These are phyloP conservation scores for Stephania japonica DNA, from an alignment of 164 flowering plant species.

Conservation along the genomic window DNA sequence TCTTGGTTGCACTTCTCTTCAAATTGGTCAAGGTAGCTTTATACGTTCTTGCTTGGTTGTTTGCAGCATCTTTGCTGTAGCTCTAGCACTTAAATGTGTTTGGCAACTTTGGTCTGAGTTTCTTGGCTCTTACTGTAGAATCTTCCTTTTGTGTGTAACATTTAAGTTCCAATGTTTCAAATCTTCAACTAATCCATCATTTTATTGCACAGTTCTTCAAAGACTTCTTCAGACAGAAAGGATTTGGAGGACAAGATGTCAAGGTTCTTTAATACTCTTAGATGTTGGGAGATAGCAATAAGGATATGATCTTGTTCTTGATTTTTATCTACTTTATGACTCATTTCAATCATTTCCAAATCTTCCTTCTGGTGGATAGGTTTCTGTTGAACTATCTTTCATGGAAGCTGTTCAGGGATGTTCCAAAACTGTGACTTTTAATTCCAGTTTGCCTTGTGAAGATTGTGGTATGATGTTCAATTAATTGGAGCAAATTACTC, in stretches of 20 bases:
- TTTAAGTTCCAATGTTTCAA: background rate
- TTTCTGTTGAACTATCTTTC: slow-evolving; percentile 67
- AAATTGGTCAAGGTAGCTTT: background rate
- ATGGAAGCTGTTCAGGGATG: slow-evolving; percentile 99
- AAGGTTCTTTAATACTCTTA: slow-evolving; percentile 34
- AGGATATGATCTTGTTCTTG: background rate
- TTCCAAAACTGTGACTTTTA: slow-evolving; percentile 62
- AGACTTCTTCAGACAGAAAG: slow-evolving; percentile 27
- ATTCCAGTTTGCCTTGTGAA: slow-evolving; percentile 64
- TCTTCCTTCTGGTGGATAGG: slow-evolving; percentile 26
- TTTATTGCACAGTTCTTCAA: slow-evolving; percentile 37
- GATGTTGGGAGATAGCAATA: background rate
- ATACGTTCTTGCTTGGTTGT: background rate
- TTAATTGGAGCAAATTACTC: background rate
- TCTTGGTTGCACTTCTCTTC: background rate
- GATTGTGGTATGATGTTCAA: slow-evolving; percentile 61
- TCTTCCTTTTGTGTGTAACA: background rate
- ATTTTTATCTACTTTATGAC: background rate
- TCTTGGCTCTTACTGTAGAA: background rate
- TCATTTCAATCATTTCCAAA: background rate
- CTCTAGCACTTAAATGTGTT: background rate
- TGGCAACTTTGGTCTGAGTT: background rate
- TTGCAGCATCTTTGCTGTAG: background rate
- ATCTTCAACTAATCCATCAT: background rate
- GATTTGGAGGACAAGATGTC: slow-evolving; percentile 56